A percentile compares a stretch with the other conserved stretches of the same genome.
Conservation (phyloP, 495 filamentous ascomycete genomes). For the Podospora tetraspora region DNA sequence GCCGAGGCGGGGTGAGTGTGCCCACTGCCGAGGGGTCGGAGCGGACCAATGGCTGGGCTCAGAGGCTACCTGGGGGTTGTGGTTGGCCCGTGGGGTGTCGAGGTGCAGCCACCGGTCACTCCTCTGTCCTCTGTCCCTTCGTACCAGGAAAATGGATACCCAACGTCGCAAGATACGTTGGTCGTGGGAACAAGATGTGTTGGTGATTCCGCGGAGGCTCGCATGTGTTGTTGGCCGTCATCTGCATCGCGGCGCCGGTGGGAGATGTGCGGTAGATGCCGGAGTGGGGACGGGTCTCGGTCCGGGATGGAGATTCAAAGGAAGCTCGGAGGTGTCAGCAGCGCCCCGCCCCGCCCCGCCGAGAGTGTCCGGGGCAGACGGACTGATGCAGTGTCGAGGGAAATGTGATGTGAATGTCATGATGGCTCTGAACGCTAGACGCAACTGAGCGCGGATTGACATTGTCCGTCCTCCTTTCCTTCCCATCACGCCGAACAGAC, state of each 20-base stretch:
- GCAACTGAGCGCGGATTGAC: slow-evolving; percentile 6
- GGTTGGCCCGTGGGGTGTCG: neutral
- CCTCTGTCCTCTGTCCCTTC: neutral
- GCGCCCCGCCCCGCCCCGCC: neutral
- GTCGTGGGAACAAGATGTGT: neutral
- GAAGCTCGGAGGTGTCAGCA: slow-evolving; percentile 2
- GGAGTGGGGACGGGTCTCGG: neutral
- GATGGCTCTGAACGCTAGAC: slow-evolving; percentile 5
- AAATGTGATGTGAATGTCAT: slow-evolving; percentile 3
- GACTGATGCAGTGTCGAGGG: slow-evolving; percentile 8
- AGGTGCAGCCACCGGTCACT: neutral
- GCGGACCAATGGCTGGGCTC: neutral
- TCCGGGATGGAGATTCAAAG: neutral
- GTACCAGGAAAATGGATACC: neutral
- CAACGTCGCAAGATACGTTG: neutral
- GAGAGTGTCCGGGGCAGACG: neutral
- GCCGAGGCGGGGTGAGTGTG: neutral
- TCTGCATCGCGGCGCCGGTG: neutral
- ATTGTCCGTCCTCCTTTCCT: neutral
- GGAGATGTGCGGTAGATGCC: neutral
- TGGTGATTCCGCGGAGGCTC: neutral
- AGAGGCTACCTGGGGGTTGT: neutral
- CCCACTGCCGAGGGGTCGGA: neutral
- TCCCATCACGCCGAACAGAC: neutral
- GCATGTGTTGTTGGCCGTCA: neutral